Conservation (phyloP, 2,329 filamentous ascomycete genomes). For the Ceratocystis huliohia region DNA sequence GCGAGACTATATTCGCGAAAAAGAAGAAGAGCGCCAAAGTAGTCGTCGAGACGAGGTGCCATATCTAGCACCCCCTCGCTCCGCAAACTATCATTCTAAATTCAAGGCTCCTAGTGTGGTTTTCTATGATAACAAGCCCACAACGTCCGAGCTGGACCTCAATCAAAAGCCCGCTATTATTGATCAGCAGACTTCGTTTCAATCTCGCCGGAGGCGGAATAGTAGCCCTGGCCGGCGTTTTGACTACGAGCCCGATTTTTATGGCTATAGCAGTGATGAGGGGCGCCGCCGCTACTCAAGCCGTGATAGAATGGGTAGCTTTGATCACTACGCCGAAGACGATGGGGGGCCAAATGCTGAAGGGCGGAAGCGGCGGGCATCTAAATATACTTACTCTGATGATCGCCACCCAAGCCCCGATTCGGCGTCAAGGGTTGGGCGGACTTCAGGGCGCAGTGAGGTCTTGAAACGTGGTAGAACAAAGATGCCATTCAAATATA, state of each 20-base stretch:
- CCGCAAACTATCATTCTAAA: slow-evolving; percentile 7
- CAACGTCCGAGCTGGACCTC: not conserved
- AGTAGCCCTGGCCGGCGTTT: slow-evolving; percentile 3
- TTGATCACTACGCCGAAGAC: slow-evolving; percentile 23
- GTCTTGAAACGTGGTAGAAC: slow-evolving; percentile 82
- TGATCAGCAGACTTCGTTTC: slow-evolving; percentile 15
- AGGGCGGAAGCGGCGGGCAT: slow-evolving; percentile 21
- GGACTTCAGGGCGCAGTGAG: slow-evolving; percentile 42
- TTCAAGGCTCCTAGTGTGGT: slow-evolving; percentile 15
- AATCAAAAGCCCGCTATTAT: not conserved
- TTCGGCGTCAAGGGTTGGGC: slow-evolving; percentile 28
- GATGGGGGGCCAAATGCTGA: slow-evolving; percentile 33
- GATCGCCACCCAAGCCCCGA: slow-evolving; percentile 8
- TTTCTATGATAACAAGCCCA: slow-evolving; percentile 18
- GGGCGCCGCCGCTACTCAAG: slow-evolving; percentile 33
- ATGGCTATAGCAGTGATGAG: slow-evolving; percentile 10
- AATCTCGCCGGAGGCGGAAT: slow-evolving; percentile 8
- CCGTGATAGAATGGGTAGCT: slow-evolving; percentile 27
- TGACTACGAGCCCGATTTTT: not conserved
- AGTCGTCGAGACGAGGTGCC: not conserved
- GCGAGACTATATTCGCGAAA: slow-evolving; percentile 15
- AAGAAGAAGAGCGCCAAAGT: slow-evolving; percentile 7
- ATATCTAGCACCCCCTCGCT: not conserved
- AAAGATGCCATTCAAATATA: slow-evolving; percentile 66
- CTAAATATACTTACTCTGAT: not conserved